Percentiles rank a stretch among this genome's conserved stretches.
Evolutionary conservation across 345 rosid genomes (phyloP).

Genomic region (Linum tenue): DNA sequence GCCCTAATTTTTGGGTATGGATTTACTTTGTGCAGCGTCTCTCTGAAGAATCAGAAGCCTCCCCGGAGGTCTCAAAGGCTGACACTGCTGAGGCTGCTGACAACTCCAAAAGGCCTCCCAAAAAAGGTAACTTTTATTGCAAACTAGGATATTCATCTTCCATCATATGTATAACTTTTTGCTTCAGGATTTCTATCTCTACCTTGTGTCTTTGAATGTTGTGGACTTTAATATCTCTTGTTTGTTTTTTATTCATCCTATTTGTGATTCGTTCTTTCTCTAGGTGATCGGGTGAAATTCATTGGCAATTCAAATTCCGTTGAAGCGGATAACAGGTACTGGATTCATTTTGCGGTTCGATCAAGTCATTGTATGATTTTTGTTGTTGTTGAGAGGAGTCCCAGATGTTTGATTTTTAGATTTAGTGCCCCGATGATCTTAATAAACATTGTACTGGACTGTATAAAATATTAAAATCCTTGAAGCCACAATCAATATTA

Average conservation of each 20-base stretch:
- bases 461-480: too few relatives aligned
- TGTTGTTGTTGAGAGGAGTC: too few relatives aligned
- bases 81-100: conserved; percentile 45
- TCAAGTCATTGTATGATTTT: too few relatives aligned
- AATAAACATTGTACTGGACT: too few relatives aligned
- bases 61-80: conserved; percentile 40
- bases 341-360: background rate
- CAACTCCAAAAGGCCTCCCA: conserved; percentile 45
- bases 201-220: background rate
- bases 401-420: too few relatives aligned
- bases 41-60: conserved; percentile 47
- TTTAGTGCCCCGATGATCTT: too few relatives aligned
- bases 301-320: conserved; percentile 44
- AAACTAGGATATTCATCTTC: background rate
- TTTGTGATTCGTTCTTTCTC: background rate
- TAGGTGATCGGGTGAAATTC: conserved; percentile 93
- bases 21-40: conserved; percentile 41
- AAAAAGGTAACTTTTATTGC: conserved; percentile 43
- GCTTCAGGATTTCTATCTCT: conserved; percentile 8
- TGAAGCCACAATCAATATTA: too few relatives aligned
- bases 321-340: conserved; percentile 65
- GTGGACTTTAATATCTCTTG: background rate
- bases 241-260: background rate
- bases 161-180: background rate
- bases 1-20: conserved; percentile 13